Percentiles rank a stretch among this genome's conserved stretches.
Evolutionary conservation across 2,329 filamentous ascomycete species (phyloP).

Genomic region (Ascosphaera apis): DNA sequence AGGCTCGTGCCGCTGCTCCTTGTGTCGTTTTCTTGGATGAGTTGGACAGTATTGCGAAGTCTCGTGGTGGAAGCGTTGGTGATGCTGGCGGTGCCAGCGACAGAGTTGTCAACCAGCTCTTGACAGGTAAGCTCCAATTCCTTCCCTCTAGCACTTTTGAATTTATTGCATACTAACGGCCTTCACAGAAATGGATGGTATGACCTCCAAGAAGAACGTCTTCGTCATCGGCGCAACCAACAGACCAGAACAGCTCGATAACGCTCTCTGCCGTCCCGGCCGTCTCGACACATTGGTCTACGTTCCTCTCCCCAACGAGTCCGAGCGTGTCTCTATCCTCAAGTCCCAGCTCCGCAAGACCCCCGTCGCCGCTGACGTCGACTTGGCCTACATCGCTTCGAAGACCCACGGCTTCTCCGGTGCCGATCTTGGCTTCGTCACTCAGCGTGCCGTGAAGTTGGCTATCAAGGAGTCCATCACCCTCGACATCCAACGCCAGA

Average conservation of each 20-base stretch:
- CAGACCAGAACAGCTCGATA: constrained; percentile 94
- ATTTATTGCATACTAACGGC: neutral
- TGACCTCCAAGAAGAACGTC: constrained; percentile 50
- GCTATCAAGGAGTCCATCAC: constrained; percentile 95
- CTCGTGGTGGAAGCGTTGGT: constrained; percentile 84
- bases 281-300: constrained; percentile 98
- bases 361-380: constrained; percentile 65
- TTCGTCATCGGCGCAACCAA: constrained; percentile 99
- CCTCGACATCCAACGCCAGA: constrained; percentile 67
- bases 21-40: constrained; percentile 98
- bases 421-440: constrained; percentile 98
- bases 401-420: constrained; percentile 98
- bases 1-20: constrained; percentile 90
- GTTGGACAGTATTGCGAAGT: constrained; percentile 97
- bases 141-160: constrained; percentile 29
- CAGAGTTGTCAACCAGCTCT: constrained; percentile 97
- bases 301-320: constrained; percentile 84
- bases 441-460: constrained; percentile 95
- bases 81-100: constrained; percentile 96
- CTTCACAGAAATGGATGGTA: neutral
- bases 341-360: constrained; percentile 97
- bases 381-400: constrained; percentile 76
- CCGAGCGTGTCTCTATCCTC: constrained; percentile 71
- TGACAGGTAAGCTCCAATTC: constrained; percentile 60
- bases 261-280: constrained; percentile 89